Base-by-base conservation (phyloP, 345 rosid genomes). In the Populus euphratica region DNA sequence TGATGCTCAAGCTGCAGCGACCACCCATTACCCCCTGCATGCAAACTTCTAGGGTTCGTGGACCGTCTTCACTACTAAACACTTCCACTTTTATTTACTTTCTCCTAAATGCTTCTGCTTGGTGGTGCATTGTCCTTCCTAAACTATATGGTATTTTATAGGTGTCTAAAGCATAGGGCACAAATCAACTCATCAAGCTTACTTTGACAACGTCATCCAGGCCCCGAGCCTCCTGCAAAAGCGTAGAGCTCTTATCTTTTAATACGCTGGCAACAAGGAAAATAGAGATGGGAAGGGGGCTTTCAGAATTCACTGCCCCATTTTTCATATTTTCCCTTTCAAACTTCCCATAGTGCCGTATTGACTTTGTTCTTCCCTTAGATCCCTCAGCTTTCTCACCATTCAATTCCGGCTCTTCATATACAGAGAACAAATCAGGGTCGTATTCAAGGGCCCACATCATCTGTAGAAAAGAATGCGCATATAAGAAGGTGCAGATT, bases 371-470 rank as follows among this genome's bases (percentile, higher is more conserved):
- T 83, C 84, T 91, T 69, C 88, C 91, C 87, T 85, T 91, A 41
- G 87, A 85, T 41, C 88, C 92, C 72, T 88, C 93, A 0, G 86
- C 69, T 79, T 82, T 90, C 64, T 88, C 88, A 14, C 75, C 65
- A 68, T 79, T 85, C 18, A 85, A 71, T 3, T 86, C 87, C 39
- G 86, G 78, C 27, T 96, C 92, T 84, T 93, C 99, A 50, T 93
- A 96, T 23, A 89, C n/a, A 29, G 71, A 78, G 77, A 87, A 94
- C 88, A 90, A 78, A 71, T 90, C 97, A 1, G 99, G 99, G 68
- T 96, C 96, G 39, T 92, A 96, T 82, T 96, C 98, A 74, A 96
- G 87, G 65, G 98, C 98, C 98, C 99, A 96, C 99, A 96, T 96
- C 99, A 96, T 96, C 99, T 96, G 95, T 79, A 14, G 59, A 73